phyloP scores from a whole-genome alignment of 208 protist species.

The Trypanosoma lewisi region DNA sequence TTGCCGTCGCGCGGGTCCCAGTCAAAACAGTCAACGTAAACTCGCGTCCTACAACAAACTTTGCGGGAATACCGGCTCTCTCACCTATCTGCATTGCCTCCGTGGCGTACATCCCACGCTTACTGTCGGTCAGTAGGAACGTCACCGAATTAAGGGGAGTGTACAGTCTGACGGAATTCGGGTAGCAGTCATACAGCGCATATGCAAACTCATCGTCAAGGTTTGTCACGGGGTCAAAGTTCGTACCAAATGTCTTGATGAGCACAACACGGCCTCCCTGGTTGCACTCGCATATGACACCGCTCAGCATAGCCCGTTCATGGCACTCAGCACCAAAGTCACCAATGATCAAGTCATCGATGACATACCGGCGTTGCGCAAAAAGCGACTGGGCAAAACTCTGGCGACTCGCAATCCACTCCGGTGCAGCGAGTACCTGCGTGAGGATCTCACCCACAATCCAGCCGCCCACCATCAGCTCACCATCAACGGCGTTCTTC shows the following conservation, averaged over 20 bases:
- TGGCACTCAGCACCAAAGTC: conserved; percentile 45
- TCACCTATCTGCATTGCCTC: too few species aligned
- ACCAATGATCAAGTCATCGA: conserved; percentile 52
- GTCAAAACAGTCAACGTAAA: too few species aligned
- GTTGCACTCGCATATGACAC: conserved; percentile 47
- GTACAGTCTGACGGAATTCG: conserved; percentile 1
- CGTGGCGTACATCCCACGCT: too few species aligned
- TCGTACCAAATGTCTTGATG: conserved; percentile 16
- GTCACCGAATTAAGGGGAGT: too few species aligned
- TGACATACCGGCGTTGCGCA: conserved; percentile 49
- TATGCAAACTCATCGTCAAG: conserved; percentile 8
- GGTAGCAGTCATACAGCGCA: conserved; percentile 14
- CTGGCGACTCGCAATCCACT: conserved; percentile 8
- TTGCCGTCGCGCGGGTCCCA: too few species aligned
- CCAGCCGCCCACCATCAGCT: conserved; percentile 29
- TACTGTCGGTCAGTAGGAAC: too few species aligned
- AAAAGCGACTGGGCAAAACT: conserved; percentile 31
- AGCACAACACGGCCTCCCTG: conserved; percentile 31
- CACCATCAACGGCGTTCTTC: conserved; percentile 6
- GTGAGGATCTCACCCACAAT: conserved; percentile 21
- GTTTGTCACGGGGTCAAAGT: conserved; percentile 1
- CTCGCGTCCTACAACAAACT: too few species aligned
- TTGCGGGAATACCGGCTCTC: too few species aligned
- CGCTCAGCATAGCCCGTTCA: conserved; percentile 17
- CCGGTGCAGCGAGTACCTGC: not conserved